Conservation (phyloP, 768 basidiomycete genomes). For the Lentinus tigrinus region DNA sequence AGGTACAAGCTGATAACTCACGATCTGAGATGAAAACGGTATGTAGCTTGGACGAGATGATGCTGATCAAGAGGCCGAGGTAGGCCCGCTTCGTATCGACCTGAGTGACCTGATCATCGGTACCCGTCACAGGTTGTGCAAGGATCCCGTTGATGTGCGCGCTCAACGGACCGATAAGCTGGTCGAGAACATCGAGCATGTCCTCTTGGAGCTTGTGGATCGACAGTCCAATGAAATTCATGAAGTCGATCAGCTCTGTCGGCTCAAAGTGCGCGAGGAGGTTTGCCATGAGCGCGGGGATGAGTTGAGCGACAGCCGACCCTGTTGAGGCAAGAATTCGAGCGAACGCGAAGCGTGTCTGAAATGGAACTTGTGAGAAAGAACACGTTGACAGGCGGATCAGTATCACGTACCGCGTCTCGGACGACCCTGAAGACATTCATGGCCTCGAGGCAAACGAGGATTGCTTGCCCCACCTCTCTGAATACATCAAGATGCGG, state of each 20-base stretch:
- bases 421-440: conserved; percentile 83
- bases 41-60: conserved; percentile 81
- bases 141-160: conserved; percentile 78
- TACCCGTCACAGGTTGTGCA: conserved; percentile 79
- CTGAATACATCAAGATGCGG: conserved; percentile 80
- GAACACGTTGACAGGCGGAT: background rate
- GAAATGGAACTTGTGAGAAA: conserved; percentile 4
- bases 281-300: conserved; percentile 86
- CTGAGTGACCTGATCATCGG: conserved; percentile 81
- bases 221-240: conserved; percentile 90
- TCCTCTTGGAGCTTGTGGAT: conserved; percentile 91
- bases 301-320: conserved; percentile 79
- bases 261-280: conserved; percentile 92
- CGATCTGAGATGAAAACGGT: conserved; percentile 86
- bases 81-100: conserved; percentile 87
- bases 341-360: conserved; percentile 94
- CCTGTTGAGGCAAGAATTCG: conserved; percentile 90
- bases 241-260: conserved; percentile 89
- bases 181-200: conserved; percentile 85
- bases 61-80: conserved; percentile 73
- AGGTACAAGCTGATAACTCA: conserved; percentile 39
- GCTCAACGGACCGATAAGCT: conserved; percentile 84
- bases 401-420: conserved; percentile 71
- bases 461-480: conserved; percentile 81
- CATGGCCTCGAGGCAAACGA: conserved; percentile 87